Evolutionary conservation across 371 early-diverging fungal genomes (phyloP), one percentile per base, ranked within the genome.

Genomic region (Mucor velutinosus): DNA sequence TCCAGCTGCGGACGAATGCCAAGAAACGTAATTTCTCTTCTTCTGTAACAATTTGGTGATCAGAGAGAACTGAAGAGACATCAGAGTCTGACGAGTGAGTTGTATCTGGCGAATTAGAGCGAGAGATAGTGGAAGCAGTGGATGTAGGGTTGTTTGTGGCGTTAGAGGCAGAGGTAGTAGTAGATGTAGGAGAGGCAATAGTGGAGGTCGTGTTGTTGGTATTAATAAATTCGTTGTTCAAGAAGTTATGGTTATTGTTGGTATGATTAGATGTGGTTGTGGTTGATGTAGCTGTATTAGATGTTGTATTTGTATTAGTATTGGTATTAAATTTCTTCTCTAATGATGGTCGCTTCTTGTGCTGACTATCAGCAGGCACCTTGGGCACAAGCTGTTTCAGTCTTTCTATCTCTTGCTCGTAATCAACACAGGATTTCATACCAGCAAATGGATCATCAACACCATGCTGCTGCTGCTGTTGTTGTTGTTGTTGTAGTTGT

Each of bases 1-100:
- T 82, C 82, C 82, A 82, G 30, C 61, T 74, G 47, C 82, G 79
- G 60, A 82, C 72, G 65, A 82, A 82, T 19, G 77, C 73, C 47
- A 82, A 63, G 58, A 82, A 82, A 2, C 82, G 75, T 11, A 66
- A 51, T 60, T 79, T 82, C 56, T 82, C 82, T 67, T 79, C 77
- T 35, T 82, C 77, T 15, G 77, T 76, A 12, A 78, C 72, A 33
- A 45, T 23, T 45, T 47, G 35, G 14, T 37, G 37, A 33, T 58
- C 25, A 55, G 56, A 61, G 55, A 32, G 33, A 15, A 73, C 66
- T 2, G 73, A 70, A 14, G 32, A 55, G 29, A 49, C 57, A 27
- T 64, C 64, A 25, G 75, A 67, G 17, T 62, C 64, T 15, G 71
- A 61, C n/a, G 67, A 58, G 45, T 65, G 35, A 3, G 58, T 56